phyloP scores from a whole-genome alignment of 129 eudicot genomes.

The sunflower (Helianthus annuus) region HanXRQr2.0-SUNRISE NC_035444.2:151763497-151763996 shows the following conservation, averaged over 20 bases:
- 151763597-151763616: conserved; percentile 55
- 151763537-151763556: too few species aligned
- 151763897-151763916: background rate
- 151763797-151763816: conserved; percentile 60
- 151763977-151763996: background rate
- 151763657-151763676: conserved; percentile 35
- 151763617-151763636: conserved; percentile 57
- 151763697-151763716: conserved; percentile 69
- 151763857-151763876: conserved; percentile 64
- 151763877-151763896: conserved; percentile 42
- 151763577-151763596: conserved; percentile 2
- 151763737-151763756: conserved; percentile 66
- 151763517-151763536: too few species aligned
- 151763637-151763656: conserved; percentile 52
- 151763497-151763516: too few species aligned
- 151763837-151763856: conserved; percentile 67
- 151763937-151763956: background rate
- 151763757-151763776: conserved; percentile 50
- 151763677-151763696: conserved; percentile 62
- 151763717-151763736: conserved; percentile 56
- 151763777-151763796: conserved; percentile 66
- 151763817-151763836: conserved; percentile 49
- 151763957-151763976: background rate
- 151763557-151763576: background rate
- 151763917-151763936: conserved; percentile 2